Evolutionary conservation across 345 rosid genomes (phyloP).

Genomic region (Eucalyptus pauciflora): DNA sequence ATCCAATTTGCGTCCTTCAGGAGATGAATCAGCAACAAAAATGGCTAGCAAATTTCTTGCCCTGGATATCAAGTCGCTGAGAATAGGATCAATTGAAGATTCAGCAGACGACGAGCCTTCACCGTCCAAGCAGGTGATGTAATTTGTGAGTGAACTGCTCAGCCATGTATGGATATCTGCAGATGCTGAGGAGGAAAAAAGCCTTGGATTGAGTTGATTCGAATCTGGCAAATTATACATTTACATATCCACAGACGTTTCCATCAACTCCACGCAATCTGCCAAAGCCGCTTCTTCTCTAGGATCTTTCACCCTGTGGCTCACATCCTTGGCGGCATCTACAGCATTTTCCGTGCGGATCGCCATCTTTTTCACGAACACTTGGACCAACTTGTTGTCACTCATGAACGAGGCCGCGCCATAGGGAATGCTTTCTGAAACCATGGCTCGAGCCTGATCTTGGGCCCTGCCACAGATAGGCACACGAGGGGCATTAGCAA

Average conservation of each 20-base stretch:
- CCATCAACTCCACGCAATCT: conserved; percentile 54
- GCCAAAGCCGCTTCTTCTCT: conserved; percentile 16
- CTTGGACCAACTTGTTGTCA: conserved; percentile 15
- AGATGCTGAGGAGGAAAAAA: neutral
- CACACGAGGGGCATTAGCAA: neutral
- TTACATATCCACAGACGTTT: conserved; percentile 29
- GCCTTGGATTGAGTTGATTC: neutral
- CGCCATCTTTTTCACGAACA: conserved; percentile 18
- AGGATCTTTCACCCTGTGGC: conserved; percentile 12
- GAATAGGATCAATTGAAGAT: conserved; percentile 2
- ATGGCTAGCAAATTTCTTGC: conserved; percentile 50
- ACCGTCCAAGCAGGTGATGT: conserved; percentile 63
- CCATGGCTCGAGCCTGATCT: conserved; percentile 16
- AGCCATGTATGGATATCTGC: conserved; percentile 61
- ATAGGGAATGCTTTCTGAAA: conserved; percentile 17
- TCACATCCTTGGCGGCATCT: neutral
- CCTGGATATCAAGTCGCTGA: conserved; percentile 33
- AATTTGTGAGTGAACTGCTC: conserved; percentile 63
- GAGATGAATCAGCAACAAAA: conserved; percentile 14
- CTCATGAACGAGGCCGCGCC: neutral
- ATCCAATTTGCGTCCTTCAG: neutral
- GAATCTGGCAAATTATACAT: neutral
- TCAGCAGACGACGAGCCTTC: conserved; percentile 4
- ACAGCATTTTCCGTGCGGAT: conserved; percentile 3
- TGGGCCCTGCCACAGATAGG: conserved; percentile 24